phyloP scores from a whole-genome alignment of 495 filamentous ascomycete species.

The Hypomontagnella submonticulosa region DNA sequence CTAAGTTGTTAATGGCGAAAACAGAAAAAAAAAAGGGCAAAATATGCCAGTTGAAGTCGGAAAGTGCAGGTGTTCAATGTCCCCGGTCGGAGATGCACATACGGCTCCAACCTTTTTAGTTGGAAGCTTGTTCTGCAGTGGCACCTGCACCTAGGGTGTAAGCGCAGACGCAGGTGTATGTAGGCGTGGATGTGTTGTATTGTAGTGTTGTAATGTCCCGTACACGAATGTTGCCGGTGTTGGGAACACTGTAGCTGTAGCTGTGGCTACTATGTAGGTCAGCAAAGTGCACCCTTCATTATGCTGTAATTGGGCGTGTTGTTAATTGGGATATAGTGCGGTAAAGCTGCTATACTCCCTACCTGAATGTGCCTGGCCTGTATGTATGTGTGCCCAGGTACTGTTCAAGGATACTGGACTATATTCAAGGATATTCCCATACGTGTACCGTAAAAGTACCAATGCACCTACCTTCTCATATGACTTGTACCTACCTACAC shows the following conservation, averaged over 20 bases:
- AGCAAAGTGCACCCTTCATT: no score
- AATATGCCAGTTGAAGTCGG: neutral
- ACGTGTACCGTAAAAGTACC: conserved; percentile 12
- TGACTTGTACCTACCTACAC: no score
- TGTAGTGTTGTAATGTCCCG: neutral
- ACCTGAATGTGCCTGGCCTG: neutral
- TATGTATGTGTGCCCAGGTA: no score
- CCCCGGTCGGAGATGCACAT: conserved; percentile 21
- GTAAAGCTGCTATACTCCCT: neutral
- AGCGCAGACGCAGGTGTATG: conserved; percentile 2
- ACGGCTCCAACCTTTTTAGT: conserved; percentile 10
- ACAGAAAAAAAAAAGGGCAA: neutral
- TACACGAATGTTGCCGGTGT: no score
- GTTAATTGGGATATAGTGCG: no score
- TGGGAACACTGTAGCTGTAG: no score
- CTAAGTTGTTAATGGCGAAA: conserved; percentile 3
- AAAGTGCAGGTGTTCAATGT: neutral
- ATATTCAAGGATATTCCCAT: no score
- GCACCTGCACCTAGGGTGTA: conserved; percentile 27
- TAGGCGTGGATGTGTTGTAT: conserved; percentile 8
- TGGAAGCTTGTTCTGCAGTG: conserved; percentile 27
- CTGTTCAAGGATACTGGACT: no score
- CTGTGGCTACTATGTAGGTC: no score
- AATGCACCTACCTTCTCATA: neutral
- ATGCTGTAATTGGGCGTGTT: no score